Base-by-base conservation (phyloP, 2,329 filamentous ascomycete species). In the Fusarium albidum region DNA sequence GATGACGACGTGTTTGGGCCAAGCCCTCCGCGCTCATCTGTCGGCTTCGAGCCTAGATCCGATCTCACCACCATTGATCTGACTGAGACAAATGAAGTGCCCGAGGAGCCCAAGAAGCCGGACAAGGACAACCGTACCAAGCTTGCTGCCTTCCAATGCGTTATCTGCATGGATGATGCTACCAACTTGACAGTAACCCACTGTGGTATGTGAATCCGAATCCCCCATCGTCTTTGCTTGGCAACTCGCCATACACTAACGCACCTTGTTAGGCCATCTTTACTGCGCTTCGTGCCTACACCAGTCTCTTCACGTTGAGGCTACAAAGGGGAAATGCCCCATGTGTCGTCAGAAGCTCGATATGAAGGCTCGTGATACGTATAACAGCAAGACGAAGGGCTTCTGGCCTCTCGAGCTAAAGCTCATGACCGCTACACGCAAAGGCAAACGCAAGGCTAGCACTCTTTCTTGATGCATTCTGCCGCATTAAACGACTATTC, bases 111-210 rank as follows among this genome's bases (percentile, higher is more conserved):
- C n/a, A 70, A 73, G 52, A 73, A 75, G 55, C 76, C 76, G 10
- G 74, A 78, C 47, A 73, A 76, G 42, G 80, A 82, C 43, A 82
- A 79, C 10, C 77, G 71, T 43, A 69, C 77, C 65, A 84, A 82
- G 68, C 69, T 89, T 13, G 75, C 78, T 37, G 74, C 76, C 5
- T 85, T 87, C 40, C 83, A 88, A 69, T 89, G 86, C 57, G 83
- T 85, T 35, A 88, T 89, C 52, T 89, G 86, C 71, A 85, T 88
- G 83, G 86, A 88, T 55, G 77, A 84, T 55, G 80, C 77, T 21
- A 80, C 78, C 2, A 75, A 77, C 25, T 64, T 89, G 55, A 87
- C 84, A 2, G 81, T 87, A 38, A 89, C 86, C 3, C 83, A 87
- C 69, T 89, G 86, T 70, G 86, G 86, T 88, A 82, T 59, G 83